A percentile compares a stretch with the other conserved stretches of the same genome.
phyloP scores from a whole-genome alignment of 2,329 filamentous ascomycete species.

The Thelonectria olida region DNA sequence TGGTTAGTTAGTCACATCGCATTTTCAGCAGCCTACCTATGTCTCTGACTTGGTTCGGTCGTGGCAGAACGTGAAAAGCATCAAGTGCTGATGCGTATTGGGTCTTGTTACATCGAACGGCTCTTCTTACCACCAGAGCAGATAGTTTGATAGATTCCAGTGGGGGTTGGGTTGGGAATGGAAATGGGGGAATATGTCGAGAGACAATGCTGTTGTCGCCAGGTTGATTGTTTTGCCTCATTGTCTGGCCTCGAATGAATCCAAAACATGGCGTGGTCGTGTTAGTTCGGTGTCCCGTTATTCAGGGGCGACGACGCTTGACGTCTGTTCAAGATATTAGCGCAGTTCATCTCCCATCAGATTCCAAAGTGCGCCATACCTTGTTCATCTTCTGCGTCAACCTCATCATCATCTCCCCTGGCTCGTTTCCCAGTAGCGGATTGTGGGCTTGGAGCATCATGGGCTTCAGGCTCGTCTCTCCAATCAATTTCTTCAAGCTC shows the following conservation, averaged over 20 bases:
- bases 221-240: constrained; percentile 17
- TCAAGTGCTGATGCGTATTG: background rate
- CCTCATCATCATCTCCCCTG: constrained; percentile 40
- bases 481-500: constrained; percentile 43
- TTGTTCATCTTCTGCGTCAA: constrained; percentile 46
- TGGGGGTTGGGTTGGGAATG: background rate
- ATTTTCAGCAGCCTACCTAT: constrained; percentile 28
- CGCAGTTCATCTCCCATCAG: background rate
- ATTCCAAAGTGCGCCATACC: constrained; percentile 31
- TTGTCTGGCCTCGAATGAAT: constrained; percentile 19
- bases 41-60: background rate
- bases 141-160: constrained; percentile 11
- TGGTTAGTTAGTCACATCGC: constrained; percentile 30
- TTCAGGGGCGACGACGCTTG: constrained; percentile 60
- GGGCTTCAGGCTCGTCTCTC: constrained; percentile 40
- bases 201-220: background rate
- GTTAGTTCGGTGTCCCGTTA: constrained; percentile 28
- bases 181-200: background rate
- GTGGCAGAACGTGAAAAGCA: background rate
- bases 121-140: constrained; percentile 38
- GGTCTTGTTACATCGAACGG: constrained; percentile 15
- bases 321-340: constrained; percentile 52
- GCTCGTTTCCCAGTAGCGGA: constrained; percentile 40
- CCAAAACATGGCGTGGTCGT: constrained; percentile 13
- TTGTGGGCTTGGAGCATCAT: constrained; percentile 28